Conservation (phyloP, 2,329 filamentous ascomycete genomes). For the Penicillium fuscoglaucum region DNA sequence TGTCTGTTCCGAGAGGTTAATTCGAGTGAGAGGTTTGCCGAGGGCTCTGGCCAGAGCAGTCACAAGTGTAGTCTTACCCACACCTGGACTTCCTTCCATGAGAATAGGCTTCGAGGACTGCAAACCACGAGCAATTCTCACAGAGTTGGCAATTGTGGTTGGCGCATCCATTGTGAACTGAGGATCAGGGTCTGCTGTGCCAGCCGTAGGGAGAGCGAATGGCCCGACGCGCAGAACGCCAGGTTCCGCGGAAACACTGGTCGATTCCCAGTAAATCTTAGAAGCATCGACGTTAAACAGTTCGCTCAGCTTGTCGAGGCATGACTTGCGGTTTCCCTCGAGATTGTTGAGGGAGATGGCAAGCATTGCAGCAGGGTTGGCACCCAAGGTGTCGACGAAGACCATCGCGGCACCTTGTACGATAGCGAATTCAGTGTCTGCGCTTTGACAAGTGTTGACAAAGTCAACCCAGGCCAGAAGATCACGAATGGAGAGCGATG, state of each 20-base stretch:
- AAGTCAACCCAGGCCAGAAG: slow-evolving; percentile 93
- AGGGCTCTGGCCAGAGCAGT: slow-evolving; percentile 78
- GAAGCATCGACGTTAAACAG: slow-evolving; percentile 66
- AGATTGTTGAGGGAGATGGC: slow-evolving; percentile 70
- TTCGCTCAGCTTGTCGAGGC: slow-evolving; percentile 69
- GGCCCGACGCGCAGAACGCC: slow-evolving; percentile 66
- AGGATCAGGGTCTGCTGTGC: slow-evolving; percentile 53
- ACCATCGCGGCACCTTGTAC: slow-evolving; percentile 92
- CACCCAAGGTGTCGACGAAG: slow-evolving; percentile 91
- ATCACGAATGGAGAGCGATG: slow-evolving; percentile 86
- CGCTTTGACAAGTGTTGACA: slow-evolving; percentile 65
- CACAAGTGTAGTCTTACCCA: slow-evolving; percentile 94
- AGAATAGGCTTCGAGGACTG: slow-evolving; percentile 89
- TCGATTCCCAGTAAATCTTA: slow-evolving; percentile 63
- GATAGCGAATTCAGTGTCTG: slow-evolving; percentile 53
- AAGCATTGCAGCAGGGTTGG: slow-evolving; percentile 86
- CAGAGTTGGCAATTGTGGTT: slow-evolving; percentile 84
- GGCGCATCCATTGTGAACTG: slow-evolving; percentile 82
- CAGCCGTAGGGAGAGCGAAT: slow-evolving; percentile 65
- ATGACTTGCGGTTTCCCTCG: slow-evolving; percentile 68
- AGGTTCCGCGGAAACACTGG: slow-evolving; percentile 58
- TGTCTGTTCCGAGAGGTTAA: slow-evolving; percentile 97
- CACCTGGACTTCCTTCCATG: slow-evolving; percentile 94
- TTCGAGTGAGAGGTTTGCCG: slow-evolving; percentile 80
- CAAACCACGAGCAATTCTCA: slow-evolving; percentile 85